Base-by-base conservation (phyloP, 495 filamentous ascomycete genomes). In the Pseudomonodictys pantanalensis region DNA sequence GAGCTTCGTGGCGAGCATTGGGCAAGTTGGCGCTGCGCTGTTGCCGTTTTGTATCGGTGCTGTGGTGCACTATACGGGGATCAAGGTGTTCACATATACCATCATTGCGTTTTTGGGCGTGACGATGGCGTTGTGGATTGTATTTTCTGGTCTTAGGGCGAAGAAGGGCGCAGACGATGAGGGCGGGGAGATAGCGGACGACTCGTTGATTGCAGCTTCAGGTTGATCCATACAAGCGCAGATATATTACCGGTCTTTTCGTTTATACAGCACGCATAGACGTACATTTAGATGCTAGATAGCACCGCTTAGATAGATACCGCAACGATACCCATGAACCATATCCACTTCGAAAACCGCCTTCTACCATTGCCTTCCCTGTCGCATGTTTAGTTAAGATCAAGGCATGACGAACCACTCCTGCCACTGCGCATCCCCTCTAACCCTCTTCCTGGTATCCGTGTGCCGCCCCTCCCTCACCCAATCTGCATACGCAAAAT, bases 21-120 rank as follows among this genome's bases (percentile, higher is more conserved):
- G 59, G 18, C 59, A 62, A 22, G 33, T 62, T 12, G 59, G 59
- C 10, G 59, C 18, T 3, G 51, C 59, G 10, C 2, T 56, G 0
- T 39, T 62, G n/a, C 59, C 59, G 5, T 62, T 62, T 47, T 43
- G 26, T 17, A 62, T 62, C 18, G 59, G 59, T n/a, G 59, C 59
- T 20, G 12, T 56, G 22, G 42, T 62, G 9, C 18, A 62, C 12
- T 6, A 44, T 2, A 1, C 45, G 12, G 52, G 59, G 11, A 62
- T 62, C n/a, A 41, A 24, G 11, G 30, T 62, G 15, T 62, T 56
- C 24, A 26, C 9, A n/a, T 51, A n/a, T 26, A 52, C 30, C 17
- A 42, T 62, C 8, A 10, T 55, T 11, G 26, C 44, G 11, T 44
- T 52, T 10, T 39, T 32, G 4, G 33, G 22, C 10, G 12, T 51